phyloP scores from a whole-genome alignment of 495 filamentous ascomycete genomes.

The Glutinoglossum americanum region DNA sequence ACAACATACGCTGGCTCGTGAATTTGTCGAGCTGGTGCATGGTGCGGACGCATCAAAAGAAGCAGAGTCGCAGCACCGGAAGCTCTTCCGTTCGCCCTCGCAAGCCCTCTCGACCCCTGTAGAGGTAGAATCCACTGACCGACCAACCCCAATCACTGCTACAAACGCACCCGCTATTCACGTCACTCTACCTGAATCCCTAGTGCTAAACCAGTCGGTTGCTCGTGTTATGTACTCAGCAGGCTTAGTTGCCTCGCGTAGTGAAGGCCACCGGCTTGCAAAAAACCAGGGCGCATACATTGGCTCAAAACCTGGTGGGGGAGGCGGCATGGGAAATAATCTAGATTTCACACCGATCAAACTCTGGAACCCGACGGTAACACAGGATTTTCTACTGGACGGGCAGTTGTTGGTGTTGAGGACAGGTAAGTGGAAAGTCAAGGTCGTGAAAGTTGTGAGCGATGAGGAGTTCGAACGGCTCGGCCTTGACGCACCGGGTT shows the following conservation, averaged over 20 bases:
- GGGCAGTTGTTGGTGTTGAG: slow-evolving; percentile 44
- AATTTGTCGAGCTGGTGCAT: slow-evolving; percentile 63
- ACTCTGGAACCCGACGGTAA: slow-evolving; percentile 33
- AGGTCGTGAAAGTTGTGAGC: slow-evolving; percentile 45
- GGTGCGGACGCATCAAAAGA: slow-evolving; percentile 34
- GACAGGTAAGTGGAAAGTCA: slow-evolving; percentile 61
- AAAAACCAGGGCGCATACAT: slow-evolving; percentile 38
- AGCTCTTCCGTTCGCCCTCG: slow-evolving; percentile 28
- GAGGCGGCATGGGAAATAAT: slow-evolving; percentile 29
- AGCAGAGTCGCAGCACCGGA: slow-evolving; percentile 34
- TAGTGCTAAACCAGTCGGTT: slow-evolving; percentile 39
- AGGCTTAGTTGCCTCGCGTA: slow-evolving; percentile 39
- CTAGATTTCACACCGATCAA: slow-evolving; percentile 42
- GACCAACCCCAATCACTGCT: not conserved
- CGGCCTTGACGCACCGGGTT: slow-evolving; percentile 7
- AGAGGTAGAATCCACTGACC: not conserved
- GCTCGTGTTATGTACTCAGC: slow-evolving; percentile 42
- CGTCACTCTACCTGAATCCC: slow-evolving; percentile 41
- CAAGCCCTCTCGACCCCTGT: slow-evolving; percentile 8
- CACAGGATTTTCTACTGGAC: slow-evolving; percentile 38
- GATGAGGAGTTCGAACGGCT: slow-evolving; percentile 36
- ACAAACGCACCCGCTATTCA: slow-evolving; percentile 17
- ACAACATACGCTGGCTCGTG: slow-evolving; percentile 59
- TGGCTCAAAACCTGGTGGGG: slow-evolving; percentile 33
- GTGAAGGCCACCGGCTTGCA: slow-evolving; percentile 45